Conservation (phyloP, 2,329 filamentous ascomycete species). For the Karstenula rhodostoma region DNA sequence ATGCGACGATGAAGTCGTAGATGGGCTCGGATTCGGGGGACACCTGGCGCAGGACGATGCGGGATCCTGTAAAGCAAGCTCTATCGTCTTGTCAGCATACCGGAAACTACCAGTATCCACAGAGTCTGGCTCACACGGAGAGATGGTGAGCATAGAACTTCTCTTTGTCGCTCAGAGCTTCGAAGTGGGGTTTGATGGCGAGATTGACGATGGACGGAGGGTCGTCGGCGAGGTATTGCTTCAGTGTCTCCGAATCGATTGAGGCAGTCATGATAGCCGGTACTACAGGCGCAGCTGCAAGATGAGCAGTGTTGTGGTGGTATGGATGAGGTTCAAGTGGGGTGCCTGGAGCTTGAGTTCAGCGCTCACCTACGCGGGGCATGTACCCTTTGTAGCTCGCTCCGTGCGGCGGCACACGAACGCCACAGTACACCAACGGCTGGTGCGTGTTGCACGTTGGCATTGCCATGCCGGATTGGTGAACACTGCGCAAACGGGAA, state of each 20-base stretch:
- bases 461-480: neutral
- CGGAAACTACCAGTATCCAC: neutral
- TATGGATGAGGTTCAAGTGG: slow-evolving; percentile 7
- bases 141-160: slow-evolving; percentile 86
- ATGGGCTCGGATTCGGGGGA: slow-evolving; percentile 61
- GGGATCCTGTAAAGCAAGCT: slow-evolving; percentile 58
- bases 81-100: slow-evolving; percentile 26
- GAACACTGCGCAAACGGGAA: neutral
- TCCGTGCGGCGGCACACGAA: neutral
- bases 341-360: slow-evolving; percentile 15
- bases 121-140: slow-evolving; percentile 42
- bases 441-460: neutral
- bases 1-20: slow-evolving; percentile 62
- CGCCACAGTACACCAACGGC: neutral
- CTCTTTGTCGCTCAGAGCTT: slow-evolving; percentile 75
- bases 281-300: neutral
- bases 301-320: neutral
- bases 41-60: slow-evolving; percentile 62
- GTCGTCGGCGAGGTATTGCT: slow-evolving; percentile 87
- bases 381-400: slow-evolving; percentile 10
- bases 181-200: slow-evolving; percentile 92
- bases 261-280: slow-evolving; percentile 32
- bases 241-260: slow-evolving; percentile 56
- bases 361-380: slow-evolving; percentile 17
- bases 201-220: slow-evolving; percentile 88